Percentiles rank a stretch among this genome's conserved stretches.
These are phyloP conservation scores for Penicillium nucicola DNA, from an alignment of 495 filamentous ascomycete genomes.

Conservation along the genomic window DNA sequence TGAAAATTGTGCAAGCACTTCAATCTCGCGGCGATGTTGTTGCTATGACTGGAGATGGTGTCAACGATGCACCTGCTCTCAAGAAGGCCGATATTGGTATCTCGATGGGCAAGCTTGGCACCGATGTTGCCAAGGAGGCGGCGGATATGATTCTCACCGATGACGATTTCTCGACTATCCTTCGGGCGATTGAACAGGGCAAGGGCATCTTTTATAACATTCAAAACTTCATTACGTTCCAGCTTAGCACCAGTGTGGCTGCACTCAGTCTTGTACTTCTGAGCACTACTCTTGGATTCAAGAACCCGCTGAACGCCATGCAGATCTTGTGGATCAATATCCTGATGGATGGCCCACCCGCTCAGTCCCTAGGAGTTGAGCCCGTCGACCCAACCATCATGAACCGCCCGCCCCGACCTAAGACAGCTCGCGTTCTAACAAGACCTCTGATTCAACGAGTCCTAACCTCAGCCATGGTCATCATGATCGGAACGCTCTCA, in stretches of 20 bases:
- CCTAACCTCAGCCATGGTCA: conserved; percentile 79
- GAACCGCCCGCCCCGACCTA: conserved; percentile 81
- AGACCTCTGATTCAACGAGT: conserved; percentile 76
- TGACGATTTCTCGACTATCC: conserved; percentile 96
- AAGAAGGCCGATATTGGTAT: conserved; percentile 99
- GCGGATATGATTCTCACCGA: conserved; percentile 99
- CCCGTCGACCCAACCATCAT: conserved; percentile 94
- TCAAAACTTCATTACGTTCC: conserved; percentile 98
- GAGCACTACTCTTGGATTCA: conserved; percentile 87
- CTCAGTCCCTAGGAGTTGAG: conserved; percentile 95
- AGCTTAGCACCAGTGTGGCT: conserved; percentile 94
- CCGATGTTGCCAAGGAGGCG: conserved; percentile 97
- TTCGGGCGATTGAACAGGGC: conserved; percentile 95
- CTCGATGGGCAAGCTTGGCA: conserved; percentile 92
- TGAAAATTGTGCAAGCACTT: conserved; percentile 91
- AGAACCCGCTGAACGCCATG: conserved; percentile 96
- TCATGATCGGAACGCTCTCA: conserved; percentile 86
- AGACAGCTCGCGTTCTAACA: conserved; percentile 83
- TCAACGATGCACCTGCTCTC: conserved; percentile 94
- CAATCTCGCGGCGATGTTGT: conserved; percentile 95
- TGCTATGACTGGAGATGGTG: conserved; percentile 97
- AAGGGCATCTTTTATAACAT: conserved; percentile 99
- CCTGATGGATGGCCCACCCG: conserved; percentile 97
- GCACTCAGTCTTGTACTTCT: conserved; percentile 87
- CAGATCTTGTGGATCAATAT: conserved; percentile 99